Evolutionary conservation across 1,284 basidiomycete genomes (phyloP).

Genomic region (Meripilus lineatus): DNA sequence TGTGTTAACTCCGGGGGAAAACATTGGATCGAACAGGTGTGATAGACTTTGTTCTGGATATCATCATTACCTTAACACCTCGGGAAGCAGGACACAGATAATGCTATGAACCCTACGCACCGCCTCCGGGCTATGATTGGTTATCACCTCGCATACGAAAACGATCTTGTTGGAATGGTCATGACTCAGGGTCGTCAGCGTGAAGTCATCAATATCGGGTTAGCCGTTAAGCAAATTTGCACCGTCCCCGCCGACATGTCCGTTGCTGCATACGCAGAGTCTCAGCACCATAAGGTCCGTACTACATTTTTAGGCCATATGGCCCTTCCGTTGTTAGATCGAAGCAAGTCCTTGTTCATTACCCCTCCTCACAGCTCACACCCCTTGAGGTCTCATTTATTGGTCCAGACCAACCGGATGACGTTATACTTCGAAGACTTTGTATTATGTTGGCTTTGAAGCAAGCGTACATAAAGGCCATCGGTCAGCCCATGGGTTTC

Average conservation of each 20-base stretch:
- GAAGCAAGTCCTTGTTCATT: too few relatives aligned
- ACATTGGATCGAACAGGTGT: slow-evolving; percentile 76
- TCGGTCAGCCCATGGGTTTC: slow-evolving; percentile 74
- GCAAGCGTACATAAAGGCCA: slow-evolving; percentile 73
- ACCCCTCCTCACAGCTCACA: slow-evolving; percentile 46
- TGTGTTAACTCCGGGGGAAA: slow-evolving; percentile 57
- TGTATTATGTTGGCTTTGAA: slow-evolving; percentile 74
- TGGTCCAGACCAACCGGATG: slow-evolving; percentile 43
- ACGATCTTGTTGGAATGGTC: slow-evolving; percentile 71
- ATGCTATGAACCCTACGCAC: slow-evolving; percentile 51
- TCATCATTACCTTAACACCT: slow-evolving; percentile 4
- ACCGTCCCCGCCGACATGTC: slow-evolving; percentile 54
- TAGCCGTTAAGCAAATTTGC: slow-evolving; percentile 63
- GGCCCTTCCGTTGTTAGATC: too few relatives aligned
- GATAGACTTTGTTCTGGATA: slow-evolving; percentile 3
- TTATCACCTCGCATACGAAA: slow-evolving; percentile 65
- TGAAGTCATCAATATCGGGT: slow-evolving; percentile 72
- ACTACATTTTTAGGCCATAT: too few relatives aligned
- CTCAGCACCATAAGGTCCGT: slow-evolving; percentile 66
- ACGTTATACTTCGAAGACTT: slow-evolving; percentile 62
- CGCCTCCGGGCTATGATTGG: slow-evolving; percentile 70
- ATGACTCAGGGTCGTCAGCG: slow-evolving; percentile 73
- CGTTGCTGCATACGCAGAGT: slow-evolving; percentile 61
- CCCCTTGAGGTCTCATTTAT: slow-evolving; percentile 53
- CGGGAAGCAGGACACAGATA: slow-evolving; percentile 38